A percentile compares a stretch with the other conserved stretches of the same genome.
phyloP scores from a whole-genome alignment of 768 basidiomycete genomes.

The Leucogyrophana mollusca region DNA sequence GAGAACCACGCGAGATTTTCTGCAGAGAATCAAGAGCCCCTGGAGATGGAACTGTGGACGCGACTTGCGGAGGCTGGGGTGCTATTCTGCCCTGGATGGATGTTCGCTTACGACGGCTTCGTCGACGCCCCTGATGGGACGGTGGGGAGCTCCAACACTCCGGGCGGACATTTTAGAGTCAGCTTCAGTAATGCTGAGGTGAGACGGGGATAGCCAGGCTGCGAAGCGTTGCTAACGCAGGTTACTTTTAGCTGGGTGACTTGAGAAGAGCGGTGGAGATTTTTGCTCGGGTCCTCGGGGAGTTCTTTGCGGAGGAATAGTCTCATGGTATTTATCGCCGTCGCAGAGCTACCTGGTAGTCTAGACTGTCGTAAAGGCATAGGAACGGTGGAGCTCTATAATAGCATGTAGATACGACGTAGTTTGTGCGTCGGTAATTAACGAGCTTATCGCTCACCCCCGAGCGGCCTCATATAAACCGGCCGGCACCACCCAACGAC shows the following conservation, averaged over 20 bases:
- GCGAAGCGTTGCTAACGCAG: neutral
- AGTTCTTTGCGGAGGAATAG: constrained; percentile 34
- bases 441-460: no score
- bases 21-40: constrained; percentile 35
- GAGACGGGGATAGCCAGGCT: constrained; percentile 18
- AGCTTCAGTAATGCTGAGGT: constrained; percentile 57
- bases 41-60: constrained; percentile 61
- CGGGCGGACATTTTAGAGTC: constrained; percentile 52
- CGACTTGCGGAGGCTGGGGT: constrained; percentile 61
- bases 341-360: no score
- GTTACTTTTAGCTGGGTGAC: constrained; percentile 21
- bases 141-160: no score
- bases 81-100: constrained; percentile 59
- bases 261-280: constrained; percentile 50
- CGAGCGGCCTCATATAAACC: no score
- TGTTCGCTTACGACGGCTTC: constrained; percentile 16
- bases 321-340: no score
- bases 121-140: constrained; percentile 23
- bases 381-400: no score
- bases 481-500: no score
- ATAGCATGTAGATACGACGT: no score
- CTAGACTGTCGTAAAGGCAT: no score
- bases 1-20: constrained; percentile 48
- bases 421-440: no score
- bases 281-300: constrained; percentile 40